Evolutionary conservation across 345 rosid genomes (phyloP), one percentile per base, ranked within the genome.

Genomic region (Conringia planisiliqua): DNA sequence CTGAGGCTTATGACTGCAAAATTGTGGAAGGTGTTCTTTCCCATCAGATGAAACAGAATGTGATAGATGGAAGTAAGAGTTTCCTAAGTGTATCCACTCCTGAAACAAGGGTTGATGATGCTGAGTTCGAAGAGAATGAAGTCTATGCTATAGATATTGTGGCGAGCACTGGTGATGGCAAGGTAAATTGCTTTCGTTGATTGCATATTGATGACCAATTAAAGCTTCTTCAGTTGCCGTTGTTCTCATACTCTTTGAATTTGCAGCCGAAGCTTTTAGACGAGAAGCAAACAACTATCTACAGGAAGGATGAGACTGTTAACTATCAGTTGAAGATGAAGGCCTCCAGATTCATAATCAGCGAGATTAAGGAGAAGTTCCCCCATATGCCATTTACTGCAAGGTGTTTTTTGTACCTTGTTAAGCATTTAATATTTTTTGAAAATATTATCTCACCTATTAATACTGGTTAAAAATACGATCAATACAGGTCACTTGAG

Each of bases 21-120:
- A 88, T 92, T 75, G 96, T 90, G 42, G 99, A 92, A 79, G 99
- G 99, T 20, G 97, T 96, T 67, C 96, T 96, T 13, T 88, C 97
- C 74, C 99, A 96, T 73, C 98, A 92, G 79, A 76, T 96, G 83
- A 96, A 90, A 84, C 94, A 90, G 80, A 87, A 85, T 61, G 84
- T 88, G 70, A 92, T 92, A 20, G 98, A 96, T 82, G 99, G 93
- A 42, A 87, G 83, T 85, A 96, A 96, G 84, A 91, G 84, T 59
- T 65, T 96, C 56, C 66, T 96, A 12, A 89, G 88, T 18, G 88
- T 82, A 65, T 61, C 94, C 51, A 88, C 71, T 78, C 90, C 99
- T 3, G 99, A 96, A 3, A 84, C 98, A 35, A 86, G 85, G 81
- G 98, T 92, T 59, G 99, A 96, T 51, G 99, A 96, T 65, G 90